A percentile compares a stretch with the other conserved stretches of the same genome.
Conservation (phyloP, 805 yeast genomes). For the Saccharomycopsis oosterbeekiorum region DNA sequence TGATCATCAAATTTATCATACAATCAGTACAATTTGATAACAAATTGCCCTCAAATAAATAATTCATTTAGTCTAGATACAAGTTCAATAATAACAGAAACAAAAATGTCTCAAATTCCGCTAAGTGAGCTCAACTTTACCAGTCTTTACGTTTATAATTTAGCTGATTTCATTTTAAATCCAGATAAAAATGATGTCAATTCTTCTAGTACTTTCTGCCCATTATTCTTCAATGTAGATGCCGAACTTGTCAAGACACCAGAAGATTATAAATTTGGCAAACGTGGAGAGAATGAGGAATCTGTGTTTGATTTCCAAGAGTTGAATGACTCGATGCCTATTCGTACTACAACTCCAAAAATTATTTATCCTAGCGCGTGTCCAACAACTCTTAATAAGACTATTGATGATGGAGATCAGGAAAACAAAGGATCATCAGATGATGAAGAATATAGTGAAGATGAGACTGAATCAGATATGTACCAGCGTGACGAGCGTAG, state of each 20-base stretch:
- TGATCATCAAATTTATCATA: no score
- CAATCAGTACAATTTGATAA: no score
- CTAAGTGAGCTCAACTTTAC: background rate
- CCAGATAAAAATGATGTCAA: background rate
- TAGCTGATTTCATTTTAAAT: background rate
- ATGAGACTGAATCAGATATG: background rate
- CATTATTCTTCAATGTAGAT: background rate
- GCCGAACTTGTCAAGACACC: background rate
- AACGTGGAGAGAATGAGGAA: background rate
- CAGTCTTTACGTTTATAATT: background rate
- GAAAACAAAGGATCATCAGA: background rate
- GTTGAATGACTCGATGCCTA: background rate
- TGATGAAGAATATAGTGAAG: background rate
- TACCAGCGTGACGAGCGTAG: background rate
- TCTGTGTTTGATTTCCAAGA: slow-evolving; percentile 1
- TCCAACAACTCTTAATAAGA: background rate
- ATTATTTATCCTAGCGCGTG: background rate
- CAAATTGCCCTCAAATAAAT: no score
- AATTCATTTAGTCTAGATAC: no score
- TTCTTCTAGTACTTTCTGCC: background rate
- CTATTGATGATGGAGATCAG: background rate
- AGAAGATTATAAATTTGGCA: background rate
- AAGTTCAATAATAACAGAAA: no score
- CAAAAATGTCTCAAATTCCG: background rate
- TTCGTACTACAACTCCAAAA: background rate